Base-by-base conservation (phyloP, 345 rosid genomes). In the Corchorus capsularis region DNA sequence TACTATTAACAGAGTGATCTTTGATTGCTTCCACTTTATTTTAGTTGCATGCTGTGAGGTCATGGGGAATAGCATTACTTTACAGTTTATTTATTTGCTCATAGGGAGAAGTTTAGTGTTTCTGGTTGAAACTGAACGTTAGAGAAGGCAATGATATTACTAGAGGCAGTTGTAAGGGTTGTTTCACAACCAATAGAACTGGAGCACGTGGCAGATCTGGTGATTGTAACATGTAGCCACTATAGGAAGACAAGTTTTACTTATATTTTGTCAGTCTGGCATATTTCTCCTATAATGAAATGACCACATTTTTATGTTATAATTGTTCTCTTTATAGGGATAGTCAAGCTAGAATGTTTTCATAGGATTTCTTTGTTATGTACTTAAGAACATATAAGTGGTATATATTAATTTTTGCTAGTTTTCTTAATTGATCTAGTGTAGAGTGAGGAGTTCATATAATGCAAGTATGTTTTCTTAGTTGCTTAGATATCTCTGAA, bases 381-480 rank as follows among this genome's bases (percentile, higher is more conserved):
- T 43, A 52, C 61, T 69, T 53, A 34, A 52, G 17, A 39, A 34
- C 16, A 4, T 50, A 4, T 39, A 63, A 68, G 14, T 27, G 32
- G 57, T 41, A n/a, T 52, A 53, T 70, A 46, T 52, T 52, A 37
- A 52, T 17, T 17, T 5, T 11, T 53, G 61, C 61, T 39, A 34
- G 35, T 45, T 34, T 69, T 69, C 53, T 70, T 46, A 27, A 53
- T 70, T 69, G 13, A 15, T 50, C 32, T 52, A 69, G 60, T 45
- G 45, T 50, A 35, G 5, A 27, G 16, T 22, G 8, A 52, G 4
- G 60, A 34, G 47, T 69, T 5, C 22, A 52, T 69, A 11, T 8
- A 10, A 69, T 52, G 32, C 10, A 45, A 45, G 47, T 45, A 17
- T 50, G 15, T 53, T 69, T 16, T 69, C 60, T 34, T 16, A 32